Evolutionary conservation across 2,329 filamentous ascomycete genomes (phyloP), one percentile per base, ranked within the genome.

Genomic region (Trichoderma cornu-damae): DNA sequence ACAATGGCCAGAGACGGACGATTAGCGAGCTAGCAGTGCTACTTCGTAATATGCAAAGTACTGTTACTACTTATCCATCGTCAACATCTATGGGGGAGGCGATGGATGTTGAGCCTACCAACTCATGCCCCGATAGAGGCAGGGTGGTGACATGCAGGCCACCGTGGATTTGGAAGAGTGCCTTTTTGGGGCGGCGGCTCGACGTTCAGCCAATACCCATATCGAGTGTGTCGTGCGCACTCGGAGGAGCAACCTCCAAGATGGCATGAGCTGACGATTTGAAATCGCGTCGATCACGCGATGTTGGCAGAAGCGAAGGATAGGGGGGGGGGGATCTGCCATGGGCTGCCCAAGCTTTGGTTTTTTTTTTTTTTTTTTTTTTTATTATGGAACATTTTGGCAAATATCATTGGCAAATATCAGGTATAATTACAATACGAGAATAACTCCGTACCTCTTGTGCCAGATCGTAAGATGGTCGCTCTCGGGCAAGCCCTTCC

Each of bases 1-100:
- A 55, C 42, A 55, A 55, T 55, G 42, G 42, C 42, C 52, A 47
- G 52, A 55, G 40, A 34, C 30, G 52, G 22, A 22, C 9, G 38
- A 18, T 30, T 54, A 54, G 50, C 3, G 40, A 22, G 12, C 18
- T 24, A 34, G 37, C 37, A 52, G 28, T 38, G 28, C 30, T 16
- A 34, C 49, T 43, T 16, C 22, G 28, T 52, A 43, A 52, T 43
- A 34, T 43, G 49, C 38, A 34, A 30, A 42, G 37, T 6, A 34
- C 43, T 43, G 26, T 28, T 43, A 43, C 28, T 30, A 30, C 26
- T 28, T 28, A 8, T 44, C 22, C 40, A 44, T 44, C n/a, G 12
- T 37, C 46, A 34, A 11, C 38, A 26, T 46, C n/a, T n/a, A n/a
- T n/a, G n/a, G n/a, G n/a, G 20, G 28, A 32, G 18, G 38, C 38